phyloP scores from a whole-genome alignment of 164 flowering plant genomes.

The Liquidambar formosana region DNA sequence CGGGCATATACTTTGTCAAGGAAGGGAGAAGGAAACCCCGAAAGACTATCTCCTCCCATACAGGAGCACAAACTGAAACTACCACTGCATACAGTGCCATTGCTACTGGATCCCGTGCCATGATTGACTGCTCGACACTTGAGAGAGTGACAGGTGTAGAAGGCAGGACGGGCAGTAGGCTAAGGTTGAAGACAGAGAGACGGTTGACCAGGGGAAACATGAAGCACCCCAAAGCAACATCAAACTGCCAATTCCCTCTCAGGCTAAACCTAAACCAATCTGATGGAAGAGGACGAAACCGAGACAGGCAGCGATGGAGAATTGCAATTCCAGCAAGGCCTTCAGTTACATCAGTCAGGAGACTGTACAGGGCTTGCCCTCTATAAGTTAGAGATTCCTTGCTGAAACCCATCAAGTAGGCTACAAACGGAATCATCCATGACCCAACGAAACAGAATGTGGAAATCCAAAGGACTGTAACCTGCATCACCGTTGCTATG shows the following conservation, averaged over 20 bases:
- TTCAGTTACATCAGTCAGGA: conserved; percentile 86
- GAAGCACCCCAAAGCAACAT: conserved; percentile 83
- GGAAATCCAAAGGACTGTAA: conserved; percentile 89
- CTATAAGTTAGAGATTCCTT: conserved; percentile 78
- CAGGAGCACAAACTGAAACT: conserved; percentile 88
- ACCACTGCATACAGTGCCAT: conserved; percentile 87
- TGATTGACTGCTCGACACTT: conserved; percentile 89
- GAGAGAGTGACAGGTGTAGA: conserved; percentile 74
- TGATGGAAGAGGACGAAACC: conserved; percentile 76
- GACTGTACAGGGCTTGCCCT: conserved; percentile 94
- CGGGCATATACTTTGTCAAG: conserved; percentile 91
- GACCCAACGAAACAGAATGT: conserved; percentile 97
- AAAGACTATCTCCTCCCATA: conserved; percentile 96
- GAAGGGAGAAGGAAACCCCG: conserved; percentile 97
- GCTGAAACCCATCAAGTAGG: conserved; percentile 76
- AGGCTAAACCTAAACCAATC: conserved; percentile 87
- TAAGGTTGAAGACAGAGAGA: conserved; percentile 83
- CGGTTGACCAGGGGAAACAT: conserved; percentile 94
- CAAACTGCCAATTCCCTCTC: conserved; percentile 77
- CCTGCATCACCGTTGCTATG: conserved; percentile 70
- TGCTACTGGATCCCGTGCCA: conserved; percentile 93
- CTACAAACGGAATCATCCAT: conserved; percentile 88
- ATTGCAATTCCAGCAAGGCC: conserved; percentile 95
- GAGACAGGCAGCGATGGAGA: conserved; percentile 78
- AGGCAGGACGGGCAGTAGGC: conserved; percentile 69